Conservation (phyloP, 116 monocot genomes). For the Trichopus zeylanicus region DNA sequence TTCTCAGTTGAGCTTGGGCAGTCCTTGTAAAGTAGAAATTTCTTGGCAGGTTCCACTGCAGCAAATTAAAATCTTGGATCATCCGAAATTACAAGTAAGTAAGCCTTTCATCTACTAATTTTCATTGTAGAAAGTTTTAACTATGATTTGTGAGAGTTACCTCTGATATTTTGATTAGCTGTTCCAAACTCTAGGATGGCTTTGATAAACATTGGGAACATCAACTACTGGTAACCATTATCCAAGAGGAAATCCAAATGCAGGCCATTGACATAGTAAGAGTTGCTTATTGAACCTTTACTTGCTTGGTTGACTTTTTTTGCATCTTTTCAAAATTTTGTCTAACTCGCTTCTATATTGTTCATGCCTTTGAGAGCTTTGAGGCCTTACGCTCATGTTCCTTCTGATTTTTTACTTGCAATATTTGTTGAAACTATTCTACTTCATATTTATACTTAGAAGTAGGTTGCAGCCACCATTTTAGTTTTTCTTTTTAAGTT, state of each 20-base stretch:
- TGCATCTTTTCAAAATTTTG: too few species aligned
- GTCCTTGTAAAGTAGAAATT: not conserved
- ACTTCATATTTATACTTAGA: too few species aligned
- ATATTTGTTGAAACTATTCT: too few species aligned
- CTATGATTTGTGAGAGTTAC: not conserved
- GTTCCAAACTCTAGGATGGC: slow-evolving; percentile 70
- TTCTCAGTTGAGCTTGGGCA: not conserved
- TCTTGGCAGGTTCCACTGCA: slow-evolving; percentile 56
- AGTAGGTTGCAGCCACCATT: too few species aligned
- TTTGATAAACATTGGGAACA: slow-evolving; percentile 74
- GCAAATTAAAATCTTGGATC: slow-evolving; percentile 66
- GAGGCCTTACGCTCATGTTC: too few species aligned
- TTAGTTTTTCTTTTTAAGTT: too few species aligned
- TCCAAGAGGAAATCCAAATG: slow-evolving; percentile 38
- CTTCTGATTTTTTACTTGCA: too few species aligned
- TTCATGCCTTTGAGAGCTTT: too few species aligned
- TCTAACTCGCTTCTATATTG: too few species aligned
- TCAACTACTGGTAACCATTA: slow-evolving; percentile 46
- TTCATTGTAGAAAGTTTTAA: not conserved
- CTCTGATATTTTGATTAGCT: not conserved
- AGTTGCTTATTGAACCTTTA: slow-evolving; percentile 7
- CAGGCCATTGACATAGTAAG: slow-evolving; percentile 56
- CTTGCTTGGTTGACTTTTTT: not conserved
- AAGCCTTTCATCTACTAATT: not conserved
- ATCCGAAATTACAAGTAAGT: slow-evolving; percentile 80